Conservation (phyloP, 495 filamentous ascomycete genomes). For the Clohesyomyces aquaticus region DNA sequence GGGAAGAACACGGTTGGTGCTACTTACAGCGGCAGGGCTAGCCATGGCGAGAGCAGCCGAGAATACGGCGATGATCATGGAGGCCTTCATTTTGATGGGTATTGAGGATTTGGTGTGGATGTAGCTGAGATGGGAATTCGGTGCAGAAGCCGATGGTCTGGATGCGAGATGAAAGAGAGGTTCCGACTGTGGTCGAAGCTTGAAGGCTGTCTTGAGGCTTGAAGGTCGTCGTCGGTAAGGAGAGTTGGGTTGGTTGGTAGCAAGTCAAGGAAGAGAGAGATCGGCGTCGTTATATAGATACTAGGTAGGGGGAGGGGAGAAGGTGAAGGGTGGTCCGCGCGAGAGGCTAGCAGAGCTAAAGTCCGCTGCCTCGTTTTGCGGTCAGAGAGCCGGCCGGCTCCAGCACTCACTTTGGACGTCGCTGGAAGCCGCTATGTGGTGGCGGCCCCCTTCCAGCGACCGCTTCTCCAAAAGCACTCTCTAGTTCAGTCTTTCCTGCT, state of each 20-base stretch:
- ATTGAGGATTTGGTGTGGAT: neutral
- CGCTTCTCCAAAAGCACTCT: neutral
- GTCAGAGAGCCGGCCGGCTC: too few species aligned
- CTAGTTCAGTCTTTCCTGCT: neutral
- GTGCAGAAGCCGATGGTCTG: too few species aligned
- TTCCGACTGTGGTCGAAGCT: neutral
- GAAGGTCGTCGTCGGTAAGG: neutral
- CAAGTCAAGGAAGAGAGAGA: neutral
- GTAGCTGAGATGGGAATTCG: neutral
- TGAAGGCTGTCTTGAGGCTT: neutral
- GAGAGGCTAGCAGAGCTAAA: too few species aligned
- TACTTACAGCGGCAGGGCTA: constrained; percentile 24
- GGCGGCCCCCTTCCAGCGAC: neutral
- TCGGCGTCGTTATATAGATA: constrained; percentile 17
- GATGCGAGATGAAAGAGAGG: neutral
- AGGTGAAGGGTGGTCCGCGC: too few species aligned
- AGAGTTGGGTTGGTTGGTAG: neutral
- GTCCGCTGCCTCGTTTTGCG: too few species aligned
- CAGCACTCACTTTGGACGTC: too few species aligned
- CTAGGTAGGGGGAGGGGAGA: neutral
- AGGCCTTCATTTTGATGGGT: constrained; percentile 28
- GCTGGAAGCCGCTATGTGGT: too few species aligned
- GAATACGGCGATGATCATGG: constrained; percentile 21
- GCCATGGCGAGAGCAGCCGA: constrained; percentile 23
- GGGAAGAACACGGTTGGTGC: neutral